Evolutionary conservation across 192 early-diverging fungal genomes (phyloP).

Genomic region (Coemansia sp.): DNA sequence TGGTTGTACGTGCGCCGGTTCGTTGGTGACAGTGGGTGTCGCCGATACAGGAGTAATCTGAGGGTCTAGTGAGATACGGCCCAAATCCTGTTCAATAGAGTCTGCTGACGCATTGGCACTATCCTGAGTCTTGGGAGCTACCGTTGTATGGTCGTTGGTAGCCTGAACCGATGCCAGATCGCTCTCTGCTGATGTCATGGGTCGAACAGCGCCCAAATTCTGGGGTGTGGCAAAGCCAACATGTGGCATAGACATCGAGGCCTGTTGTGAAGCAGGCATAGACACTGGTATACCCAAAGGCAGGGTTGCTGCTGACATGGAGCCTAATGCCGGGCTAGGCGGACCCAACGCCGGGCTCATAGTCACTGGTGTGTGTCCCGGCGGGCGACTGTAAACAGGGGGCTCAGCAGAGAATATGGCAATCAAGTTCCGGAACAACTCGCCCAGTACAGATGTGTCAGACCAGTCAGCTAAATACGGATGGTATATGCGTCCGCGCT

Average conservation of each 20-base stretch:
- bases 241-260: slow-evolving; percentile 6
- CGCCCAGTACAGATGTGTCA: slow-evolving; percentile 25
- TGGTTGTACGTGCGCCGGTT: slow-evolving; percentile 7
- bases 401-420: slow-evolving; percentile 51
- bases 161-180: slow-evolving; percentile 29
- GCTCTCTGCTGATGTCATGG: slow-evolving; percentile 13
- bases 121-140: slow-evolving; percentile 5
- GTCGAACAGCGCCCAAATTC: not conserved
- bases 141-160: not conserved
- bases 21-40: not conserved
- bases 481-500: slow-evolving; percentile 79
- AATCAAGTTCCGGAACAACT: slow-evolving; percentile 40
- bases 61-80: slow-evolving; percentile 8
- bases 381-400: slow-evolving; percentile 47
- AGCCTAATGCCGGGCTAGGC: slow-evolving; percentile 17
- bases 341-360: slow-evolving; percentile 6
- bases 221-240: not conserved
- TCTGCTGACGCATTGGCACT: slow-evolving; percentile 9
- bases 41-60: not conserved
- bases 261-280: slow-evolving; percentile 15
- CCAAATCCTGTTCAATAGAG: slow-evolving; percentile 10
- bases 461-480: slow-evolving; percentile 82
- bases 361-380: slow-evolving; percentile 23
- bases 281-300: slow-evolving; percentile 23
- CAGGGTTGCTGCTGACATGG: slow-evolving; percentile 32